Conservation (phyloP, 2,329 filamentous ascomycete species). For the Blastomyces silverae region DNA sequence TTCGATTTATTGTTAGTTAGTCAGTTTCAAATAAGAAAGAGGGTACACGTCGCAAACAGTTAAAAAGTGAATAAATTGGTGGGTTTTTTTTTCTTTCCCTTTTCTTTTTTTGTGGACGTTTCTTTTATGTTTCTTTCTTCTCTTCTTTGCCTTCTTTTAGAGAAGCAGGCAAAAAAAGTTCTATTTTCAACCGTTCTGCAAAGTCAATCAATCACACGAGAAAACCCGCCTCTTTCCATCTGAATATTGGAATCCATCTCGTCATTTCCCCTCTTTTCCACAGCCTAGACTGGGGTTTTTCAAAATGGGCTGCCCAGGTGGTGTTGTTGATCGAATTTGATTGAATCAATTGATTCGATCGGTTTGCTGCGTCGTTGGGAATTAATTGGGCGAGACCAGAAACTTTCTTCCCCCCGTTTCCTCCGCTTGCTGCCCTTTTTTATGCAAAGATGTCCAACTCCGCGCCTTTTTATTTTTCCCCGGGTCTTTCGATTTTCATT, state of each 20-base stretch:
- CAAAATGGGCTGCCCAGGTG: background rate
- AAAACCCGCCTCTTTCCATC: background rate
- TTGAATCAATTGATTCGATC: background rate
- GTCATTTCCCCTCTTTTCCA: background rate
- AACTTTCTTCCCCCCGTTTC: background rate
- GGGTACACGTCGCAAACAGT: background rate
- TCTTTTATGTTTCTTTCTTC: background rate
- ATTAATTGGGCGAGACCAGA: background rate
- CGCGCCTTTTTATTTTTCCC: constrained; percentile 10
- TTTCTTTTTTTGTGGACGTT: too few species aligned
- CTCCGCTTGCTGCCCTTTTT: background rate
- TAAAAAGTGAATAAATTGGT: background rate
- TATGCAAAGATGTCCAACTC: constrained; percentile 13
- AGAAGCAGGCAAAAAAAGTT: background rate
- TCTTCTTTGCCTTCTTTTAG: background rate
- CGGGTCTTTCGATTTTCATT: constrained; percentile 5
- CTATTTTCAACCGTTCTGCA: background rate
- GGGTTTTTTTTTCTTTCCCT: background rate
- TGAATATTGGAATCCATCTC: background rate
- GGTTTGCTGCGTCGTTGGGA: background rate
- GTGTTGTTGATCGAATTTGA: background rate
- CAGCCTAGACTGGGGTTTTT: background rate
- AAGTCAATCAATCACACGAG: background rate
- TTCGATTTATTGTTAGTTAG: background rate
- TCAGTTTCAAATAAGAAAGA: background rate